Base-by-base conservation (phyloP, 2,329 filamentous ascomycete genomes). In the Albophoma yamanashiensis region DNA sequence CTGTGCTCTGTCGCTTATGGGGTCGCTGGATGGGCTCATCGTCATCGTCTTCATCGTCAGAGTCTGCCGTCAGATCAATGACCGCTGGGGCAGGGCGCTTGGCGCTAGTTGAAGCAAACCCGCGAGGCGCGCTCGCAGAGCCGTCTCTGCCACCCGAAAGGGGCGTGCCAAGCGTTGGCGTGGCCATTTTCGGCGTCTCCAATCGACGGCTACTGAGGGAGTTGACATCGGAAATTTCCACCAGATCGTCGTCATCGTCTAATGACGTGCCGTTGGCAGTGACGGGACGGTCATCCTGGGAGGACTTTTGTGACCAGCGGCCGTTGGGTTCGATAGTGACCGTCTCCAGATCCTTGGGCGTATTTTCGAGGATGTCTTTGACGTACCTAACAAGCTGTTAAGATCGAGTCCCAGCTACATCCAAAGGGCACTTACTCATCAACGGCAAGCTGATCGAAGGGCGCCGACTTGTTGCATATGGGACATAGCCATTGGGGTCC, bases 401-500 rank as follows among this genome's bases (percentile, higher is more conserved):
- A 57, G 38, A 56, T 40, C 20, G 17, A 2, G 20, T 45, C 5
- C 15, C 4, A 8, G 22, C 20, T 15, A 36, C 8, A n/a, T 31
- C 6, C 27, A 15, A 20, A 0, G 14, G 14, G 3, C 39, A 76
- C 85, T 74, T 79, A 94, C 84, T 94, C 89, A 66, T 99, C 94
- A 38, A 97, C 85, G 14, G 91, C 91, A 31, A 99, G 77, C 56
- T 84, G 86, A 57, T 93, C 89, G 72, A 91, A 99, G 0, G 87
- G 85, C 1, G 92, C 87, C 0, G 84, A 75, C 69, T 92, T 95
- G 73, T 88, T 93, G 77, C 94, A 99, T 27, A 97, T 88, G 0
- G 94, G 94, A 68, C 94, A 99, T n/a, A 86, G 81, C 94, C 94
- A 99, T 22, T 94, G 95, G 0, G 94, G 94, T 0, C 91, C 93